Evolutionary conservation across 2,329 filamentous ascomycete genomes (phyloP).

Genomic region (Colletotrichum nymphaeae): DNA sequence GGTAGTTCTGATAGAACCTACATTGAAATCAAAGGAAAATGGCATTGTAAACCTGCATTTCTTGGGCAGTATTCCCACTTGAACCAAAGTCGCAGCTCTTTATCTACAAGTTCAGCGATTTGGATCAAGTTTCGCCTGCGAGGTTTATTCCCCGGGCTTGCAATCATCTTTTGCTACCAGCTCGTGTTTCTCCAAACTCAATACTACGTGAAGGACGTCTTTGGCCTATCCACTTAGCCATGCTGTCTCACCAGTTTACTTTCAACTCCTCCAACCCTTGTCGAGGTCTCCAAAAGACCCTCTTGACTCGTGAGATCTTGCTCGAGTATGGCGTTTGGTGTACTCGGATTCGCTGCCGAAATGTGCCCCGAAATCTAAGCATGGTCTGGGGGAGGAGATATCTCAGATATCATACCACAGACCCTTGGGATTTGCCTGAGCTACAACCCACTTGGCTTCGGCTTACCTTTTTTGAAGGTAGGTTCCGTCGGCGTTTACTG

Average conservation of each 20-base stretch:
- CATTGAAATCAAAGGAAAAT: not conserved
- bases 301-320: not conserved
- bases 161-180: not conserved
- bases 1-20: not conserved
- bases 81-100: not conserved
- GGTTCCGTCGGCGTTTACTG: not conserved
- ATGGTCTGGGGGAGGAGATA: not conserved
- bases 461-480: not conserved
- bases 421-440: not conserved
- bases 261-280: not conserved
- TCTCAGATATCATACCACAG: not conserved
- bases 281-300: not conserved
- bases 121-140: not conserved
- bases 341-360: not conserved
- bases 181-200: not conserved
- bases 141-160: not conserved
- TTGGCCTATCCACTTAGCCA: not conserved
- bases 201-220: not conserved
- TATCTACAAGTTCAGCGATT: not conserved
- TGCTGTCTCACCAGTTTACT: not conserved
- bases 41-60: not conserved
- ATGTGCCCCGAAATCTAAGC: not conserved
- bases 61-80: not conserved
- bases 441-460: not conserved
- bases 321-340: not conserved